Conservation (phyloP, 805 yeast species). For the Wickerhamiella kurtzmanii region DNA sequence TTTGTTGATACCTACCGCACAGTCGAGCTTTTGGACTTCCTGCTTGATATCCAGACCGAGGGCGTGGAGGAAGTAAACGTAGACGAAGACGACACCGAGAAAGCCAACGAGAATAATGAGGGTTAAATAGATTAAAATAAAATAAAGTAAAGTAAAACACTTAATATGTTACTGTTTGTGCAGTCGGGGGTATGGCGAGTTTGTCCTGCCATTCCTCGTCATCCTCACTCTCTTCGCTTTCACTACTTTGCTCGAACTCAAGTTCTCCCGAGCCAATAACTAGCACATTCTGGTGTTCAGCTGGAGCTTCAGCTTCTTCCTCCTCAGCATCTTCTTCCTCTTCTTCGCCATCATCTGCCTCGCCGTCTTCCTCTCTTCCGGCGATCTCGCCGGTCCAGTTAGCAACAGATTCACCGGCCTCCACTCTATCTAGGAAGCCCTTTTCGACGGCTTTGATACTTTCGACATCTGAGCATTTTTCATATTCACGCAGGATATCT, state of each 20-base stretch:
- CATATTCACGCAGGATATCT: slow-evolving; percentile 63
- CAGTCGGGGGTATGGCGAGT: neutral
- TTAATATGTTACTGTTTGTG: neutral
- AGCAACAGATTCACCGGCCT: slow-evolving; percentile 16
- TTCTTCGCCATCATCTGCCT: slow-evolving; percentile 21
- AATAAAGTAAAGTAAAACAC: neutral
- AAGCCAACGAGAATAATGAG: slow-evolving; percentile 24
- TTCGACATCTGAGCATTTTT: slow-evolving; percentile 65
- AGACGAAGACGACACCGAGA: slow-evolving; percentile 25
- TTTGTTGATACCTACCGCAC: slow-evolving; percentile 75
- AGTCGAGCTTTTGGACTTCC: slow-evolving; percentile 47
- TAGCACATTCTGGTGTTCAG: slow-evolving; percentile 10
- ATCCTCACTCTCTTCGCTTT: slow-evolving; percentile 7
- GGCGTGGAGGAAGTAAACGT: slow-evolving; percentile 8
- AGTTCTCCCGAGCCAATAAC: slow-evolving; percentile 19
- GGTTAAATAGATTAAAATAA: neutral
- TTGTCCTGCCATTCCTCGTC: slow-evolving; percentile 6
- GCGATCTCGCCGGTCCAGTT: slow-evolving; percentile 12
- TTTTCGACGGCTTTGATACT: slow-evolving; percentile 62
- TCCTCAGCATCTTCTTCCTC: slow-evolving; percentile 18
- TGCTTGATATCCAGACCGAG: slow-evolving; percentile 23
- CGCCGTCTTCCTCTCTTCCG: slow-evolving; percentile 37
- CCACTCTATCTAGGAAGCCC: slow-evolving; percentile 42
- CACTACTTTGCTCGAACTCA: slow-evolving; percentile 9
- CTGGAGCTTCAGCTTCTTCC: slow-evolving; percentile 18